Evolutionary conservation across 2,329 filamentous ascomycete species (phyloP).

Genomic region (Verticillium nubilum): DNA sequence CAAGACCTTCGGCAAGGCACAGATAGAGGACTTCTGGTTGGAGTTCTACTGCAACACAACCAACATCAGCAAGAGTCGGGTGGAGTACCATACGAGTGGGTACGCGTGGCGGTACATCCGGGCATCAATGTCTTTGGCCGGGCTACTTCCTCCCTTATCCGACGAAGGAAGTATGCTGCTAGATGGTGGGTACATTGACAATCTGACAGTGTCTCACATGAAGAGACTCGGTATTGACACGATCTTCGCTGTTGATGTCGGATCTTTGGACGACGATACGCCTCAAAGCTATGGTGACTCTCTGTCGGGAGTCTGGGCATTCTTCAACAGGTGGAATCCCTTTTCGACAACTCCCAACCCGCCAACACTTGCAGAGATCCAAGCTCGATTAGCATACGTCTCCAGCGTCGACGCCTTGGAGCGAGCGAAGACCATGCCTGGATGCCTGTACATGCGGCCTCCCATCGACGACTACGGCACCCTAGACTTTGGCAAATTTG

Average conservation of each 20-base stretch:
- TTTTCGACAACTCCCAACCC: slow-evolving; percentile 86
- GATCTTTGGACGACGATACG: slow-evolving; percentile 83
- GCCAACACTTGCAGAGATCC: slow-evolving; percentile 91
- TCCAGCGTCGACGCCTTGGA: slow-evolving; percentile 92
- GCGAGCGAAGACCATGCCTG: slow-evolving; percentile 82
- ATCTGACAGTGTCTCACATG: slow-evolving; percentile 95
- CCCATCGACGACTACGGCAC: slow-evolving; percentile 92
- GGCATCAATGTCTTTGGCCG: slow-evolving; percentile 94
- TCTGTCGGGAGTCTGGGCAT: slow-evolving; percentile 90
- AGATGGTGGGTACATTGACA: slow-evolving; percentile 95
- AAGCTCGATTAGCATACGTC: slow-evolving; percentile 90
- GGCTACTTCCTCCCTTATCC: slow-evolving; percentile 85
- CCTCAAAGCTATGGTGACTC: slow-evolving; percentile 93
- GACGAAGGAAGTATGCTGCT: slow-evolving; percentile 96
- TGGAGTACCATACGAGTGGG: slow-evolving; percentile 90
- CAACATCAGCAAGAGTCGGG: slow-evolving; percentile 90
- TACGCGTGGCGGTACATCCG: slow-evolving; percentile 98
- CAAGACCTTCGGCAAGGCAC: slow-evolving; percentile 93
- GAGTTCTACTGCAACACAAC: slow-evolving; percentile 99
- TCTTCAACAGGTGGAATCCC: slow-evolving; percentile 94
- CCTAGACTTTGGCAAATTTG: slow-evolving; percentile 93
- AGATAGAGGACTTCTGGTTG: slow-evolving; percentile 99
- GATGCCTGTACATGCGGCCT: slow-evolving; percentile 94
- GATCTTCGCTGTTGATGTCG: slow-evolving; percentile 94
- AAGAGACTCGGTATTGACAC: slow-evolving; percentile 87